Percentiles rank a stretch among this genome's conserved stretches.
Evolutionary conservation across 1,284 basidiomycete genomes (phyloP).

Genomic region (Meira nashicola): DNA sequence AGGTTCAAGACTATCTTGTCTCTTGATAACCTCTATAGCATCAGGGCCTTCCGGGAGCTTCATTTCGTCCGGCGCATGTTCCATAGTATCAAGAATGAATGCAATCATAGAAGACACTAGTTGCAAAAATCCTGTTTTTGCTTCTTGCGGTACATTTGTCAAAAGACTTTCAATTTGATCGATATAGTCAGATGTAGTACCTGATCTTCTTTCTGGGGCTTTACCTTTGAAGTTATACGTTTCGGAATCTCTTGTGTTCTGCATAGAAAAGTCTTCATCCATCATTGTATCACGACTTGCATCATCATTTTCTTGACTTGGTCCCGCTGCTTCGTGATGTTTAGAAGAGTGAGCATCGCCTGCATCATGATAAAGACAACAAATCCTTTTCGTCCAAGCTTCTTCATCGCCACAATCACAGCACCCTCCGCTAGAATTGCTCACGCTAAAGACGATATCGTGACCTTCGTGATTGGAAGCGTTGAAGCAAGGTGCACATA

Average conservation of each 20-base stretch:
- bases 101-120: conserved; percentile 74
- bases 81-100: conserved; percentile 77
- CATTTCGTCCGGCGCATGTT: conserved; percentile 76
- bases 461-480: conserved; percentile 46
- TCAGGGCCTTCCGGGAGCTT: conserved; percentile 59
- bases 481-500: conserved; percentile 49
- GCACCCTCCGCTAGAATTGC: conserved; percentile 43
- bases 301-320: neutral
- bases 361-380: conserved; percentile 40
- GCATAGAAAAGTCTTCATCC: neutral
- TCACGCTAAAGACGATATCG: conserved; percentile 49
- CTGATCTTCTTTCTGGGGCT: neutral
- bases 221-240: neutral
- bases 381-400: conserved; percentile 45
- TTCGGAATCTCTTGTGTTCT: neutral
- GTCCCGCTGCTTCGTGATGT: neutral
- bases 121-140: conserved; percentile 67
- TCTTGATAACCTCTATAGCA: conserved; percentile 60
- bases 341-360: neutral
- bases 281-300: neutral
- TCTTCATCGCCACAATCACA: conserved; percentile 52
- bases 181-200: neutral
- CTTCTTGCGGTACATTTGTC: conserved; percentile 55
- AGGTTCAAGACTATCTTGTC: conserved; percentile 68
- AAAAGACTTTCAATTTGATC: conserved; percentile 12